These are phyloP conservation scores for Diddensiella transvaalensis DNA, from an alignment of 805 yeast species.

Conservation along the genomic window DNA sequence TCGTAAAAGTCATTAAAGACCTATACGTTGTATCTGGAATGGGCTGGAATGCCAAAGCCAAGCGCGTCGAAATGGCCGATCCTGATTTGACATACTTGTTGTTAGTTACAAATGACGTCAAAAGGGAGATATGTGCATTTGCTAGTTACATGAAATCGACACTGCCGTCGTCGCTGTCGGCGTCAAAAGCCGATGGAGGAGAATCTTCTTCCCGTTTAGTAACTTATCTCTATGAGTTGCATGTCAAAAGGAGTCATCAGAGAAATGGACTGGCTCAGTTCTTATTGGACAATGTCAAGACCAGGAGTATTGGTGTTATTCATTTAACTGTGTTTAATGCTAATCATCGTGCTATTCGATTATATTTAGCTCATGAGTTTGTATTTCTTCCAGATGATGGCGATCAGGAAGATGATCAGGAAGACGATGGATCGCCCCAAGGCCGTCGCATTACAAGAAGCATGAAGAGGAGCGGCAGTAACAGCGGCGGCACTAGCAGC, in stretches of 20 bases:
- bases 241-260: slow-evolving; percentile 18
- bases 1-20: slow-evolving; percentile 23
- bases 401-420: slow-evolving; percentile 1
- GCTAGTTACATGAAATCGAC: slow-evolving; percentile 18
- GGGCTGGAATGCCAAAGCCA: slow-evolving; percentile 26
- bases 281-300: slow-evolving; percentile 19
- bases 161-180: background rate
- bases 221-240: slow-evolving; percentile 31
- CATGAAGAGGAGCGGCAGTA: no score
- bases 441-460: no score
- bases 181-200: no score
- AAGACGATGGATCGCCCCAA: no score
- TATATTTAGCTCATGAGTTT: slow-evolving; percentile 25
- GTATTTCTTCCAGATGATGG: no score
- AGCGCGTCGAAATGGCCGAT: slow-evolving; percentile 26
- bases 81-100: slow-evolving; percentile 20
- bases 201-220: background rate
- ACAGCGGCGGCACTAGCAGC: no score
- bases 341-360: slow-evolving; percentile 23
- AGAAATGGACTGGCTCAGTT: slow-evolving; percentile 25
- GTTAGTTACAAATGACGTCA: background rate
- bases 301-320: slow-evolving; percentile 8
- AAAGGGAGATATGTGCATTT: slow-evolving; percentile 24
- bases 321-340: slow-evolving; percentile 26
- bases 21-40: slow-evolving; percentile 26